phyloP scores from a whole-genome alignment of 345 rosid species.

The Aurinia saxatilis region DNA sequence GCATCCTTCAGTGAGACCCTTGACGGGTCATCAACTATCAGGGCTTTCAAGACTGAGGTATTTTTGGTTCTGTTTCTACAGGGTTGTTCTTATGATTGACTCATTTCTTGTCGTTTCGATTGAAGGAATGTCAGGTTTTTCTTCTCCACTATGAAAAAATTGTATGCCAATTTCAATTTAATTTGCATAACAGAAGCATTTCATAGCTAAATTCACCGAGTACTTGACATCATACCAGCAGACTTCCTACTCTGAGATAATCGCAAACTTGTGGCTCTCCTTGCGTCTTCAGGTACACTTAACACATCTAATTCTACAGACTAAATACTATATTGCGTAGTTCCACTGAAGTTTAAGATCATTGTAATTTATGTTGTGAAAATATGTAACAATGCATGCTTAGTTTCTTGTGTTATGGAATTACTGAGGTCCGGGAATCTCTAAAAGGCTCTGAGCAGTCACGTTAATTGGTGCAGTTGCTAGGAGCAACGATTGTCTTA shows the following conservation, averaged over 20 bases:
- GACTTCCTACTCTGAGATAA: slow-evolving; percentile 74
- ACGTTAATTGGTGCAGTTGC: slow-evolving; percentile 41
- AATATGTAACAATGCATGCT: background rate
- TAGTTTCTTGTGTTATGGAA: background rate
- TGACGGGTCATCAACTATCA: slow-evolving; percentile 85
- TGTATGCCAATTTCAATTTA: background rate
- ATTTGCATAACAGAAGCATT: slow-evolving; percentile 43
- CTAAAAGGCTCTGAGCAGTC: background rate
- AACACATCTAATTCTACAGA: background rate
- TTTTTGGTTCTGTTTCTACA: slow-evolving; percentile 5
- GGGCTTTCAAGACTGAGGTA: slow-evolving; percentile 85
- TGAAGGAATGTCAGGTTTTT: background rate
- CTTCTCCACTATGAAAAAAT: background rate
- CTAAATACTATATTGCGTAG: background rate
- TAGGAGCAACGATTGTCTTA: slow-evolving; percentile 68
- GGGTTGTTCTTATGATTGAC: background rate
- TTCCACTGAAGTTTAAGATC: slow-evolving; percentile 2
- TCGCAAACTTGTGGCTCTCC: slow-evolving; percentile 94
- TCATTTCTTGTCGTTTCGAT: background rate
- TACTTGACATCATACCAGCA: slow-evolving; percentile 59
- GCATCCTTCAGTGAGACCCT: slow-evolving; percentile 85
- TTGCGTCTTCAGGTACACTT: slow-evolving; percentile 88
- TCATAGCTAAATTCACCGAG: slow-evolving; percentile 51
- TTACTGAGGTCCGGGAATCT: background rate
- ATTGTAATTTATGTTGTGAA: background rate